A percentile compares a stretch with the other conserved stretches of the same genome.
Evolutionary conservation across 2,329 filamentous ascomycete genomes (phyloP).

Genomic region (Colletotrichum horii): DNA sequence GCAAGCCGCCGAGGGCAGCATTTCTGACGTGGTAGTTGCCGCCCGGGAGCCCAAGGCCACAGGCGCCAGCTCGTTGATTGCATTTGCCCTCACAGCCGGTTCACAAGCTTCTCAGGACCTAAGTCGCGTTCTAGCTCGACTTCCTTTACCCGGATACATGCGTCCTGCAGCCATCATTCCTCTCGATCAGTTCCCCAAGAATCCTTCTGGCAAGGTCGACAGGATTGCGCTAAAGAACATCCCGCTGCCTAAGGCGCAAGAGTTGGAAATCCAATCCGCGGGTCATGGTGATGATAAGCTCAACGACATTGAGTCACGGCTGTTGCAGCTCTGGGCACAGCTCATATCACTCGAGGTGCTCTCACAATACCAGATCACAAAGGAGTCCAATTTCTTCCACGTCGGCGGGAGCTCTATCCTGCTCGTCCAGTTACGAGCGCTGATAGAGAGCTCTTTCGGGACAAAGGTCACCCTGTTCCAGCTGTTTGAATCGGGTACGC

Average conservation of each 20-base stretch:
- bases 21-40: slow-evolving; percentile 25
- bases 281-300: not conserved
- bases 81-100: not conserved
- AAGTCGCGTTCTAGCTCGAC: not conserved
- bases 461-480: slow-evolving; percentile 30
- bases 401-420: slow-evolving; percentile 41
- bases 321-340: not conserved
- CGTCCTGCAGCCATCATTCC: slow-evolving; percentile 30
- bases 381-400: slow-evolving; percentile 38
- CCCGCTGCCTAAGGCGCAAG: slow-evolving; percentile 21
- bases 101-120: not conserved
- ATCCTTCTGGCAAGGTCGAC: slow-evolving; percentile 35
- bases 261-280: not conserved
- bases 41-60: slow-evolving; percentile 10
- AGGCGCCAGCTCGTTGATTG: not conserved
- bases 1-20: slow-evolving; percentile 15
- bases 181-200: slow-evolving; percentile 34
- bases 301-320: not conserved
- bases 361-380: not conserved
- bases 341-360: not conserved
- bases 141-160: slow-evolving; percentile 33
- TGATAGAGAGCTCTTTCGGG: slow-evolving; percentile 32
- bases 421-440: slow-evolving; percentile 34
- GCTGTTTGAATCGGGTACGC: slow-evolving; percentile 38
- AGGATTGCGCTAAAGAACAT: slow-evolving; percentile 28